These are phyloP conservation scores for Tuctoria greenei DNA, from an alignment of 176 grass and related monocot species.

Conservation along the genomic window DNA sequence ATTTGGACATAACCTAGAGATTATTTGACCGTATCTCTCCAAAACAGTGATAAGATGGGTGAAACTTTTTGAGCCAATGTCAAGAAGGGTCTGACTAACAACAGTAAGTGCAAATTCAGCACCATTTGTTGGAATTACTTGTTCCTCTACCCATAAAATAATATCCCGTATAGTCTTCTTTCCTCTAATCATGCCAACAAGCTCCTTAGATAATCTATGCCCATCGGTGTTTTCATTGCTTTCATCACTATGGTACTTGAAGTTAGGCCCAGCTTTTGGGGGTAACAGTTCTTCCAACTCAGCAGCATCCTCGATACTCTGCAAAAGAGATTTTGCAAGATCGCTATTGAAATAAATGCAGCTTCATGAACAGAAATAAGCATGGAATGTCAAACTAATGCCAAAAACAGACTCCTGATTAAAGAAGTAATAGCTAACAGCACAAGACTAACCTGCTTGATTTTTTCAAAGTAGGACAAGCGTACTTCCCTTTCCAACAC, in stretches of 20 bases:
- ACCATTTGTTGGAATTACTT: slow-evolving; percentile 69
- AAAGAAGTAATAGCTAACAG: slow-evolving; percentile 25
- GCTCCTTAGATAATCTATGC: slow-evolving; percentile 69
- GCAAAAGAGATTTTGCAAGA: slow-evolving; percentile 25
- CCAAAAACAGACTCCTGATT: not conserved
- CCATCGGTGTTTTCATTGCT: slow-evolving; percentile 50
- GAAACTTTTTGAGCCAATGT: slow-evolving; percentile 99
- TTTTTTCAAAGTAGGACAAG: slow-evolving; percentile 93
- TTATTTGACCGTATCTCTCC: slow-evolving; percentile 88
- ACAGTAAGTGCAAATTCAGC: slow-evolving; percentile 81
- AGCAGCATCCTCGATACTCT: slow-evolving; percentile 90
- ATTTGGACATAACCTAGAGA: slow-evolving; percentile 73
- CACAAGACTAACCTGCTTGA: slow-evolving; percentile 77
- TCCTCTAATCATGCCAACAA: slow-evolving; percentile 70
- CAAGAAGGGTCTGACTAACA: slow-evolving; percentile 82
- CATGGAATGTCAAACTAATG: slow-evolving; percentile 1
- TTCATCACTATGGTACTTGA: slow-evolving; percentile 67
- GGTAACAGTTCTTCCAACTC: slow-evolving; percentile 83
- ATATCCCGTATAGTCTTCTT: slow-evolving; percentile 76
- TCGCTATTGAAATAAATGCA: slow-evolving; percentile 16
- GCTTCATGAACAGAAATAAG: slow-evolving; percentile 23
- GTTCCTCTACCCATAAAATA: slow-evolving; percentile 74
- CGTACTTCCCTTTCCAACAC: slow-evolving; percentile 93
- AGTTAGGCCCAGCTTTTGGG: slow-evolving; percentile 80
- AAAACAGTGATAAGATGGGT: slow-evolving; percentile 96